phyloP scores from a whole-genome alignment of 2,329 filamentous ascomycete genomes.

The Penicillium fuscoglaucum region DNA sequence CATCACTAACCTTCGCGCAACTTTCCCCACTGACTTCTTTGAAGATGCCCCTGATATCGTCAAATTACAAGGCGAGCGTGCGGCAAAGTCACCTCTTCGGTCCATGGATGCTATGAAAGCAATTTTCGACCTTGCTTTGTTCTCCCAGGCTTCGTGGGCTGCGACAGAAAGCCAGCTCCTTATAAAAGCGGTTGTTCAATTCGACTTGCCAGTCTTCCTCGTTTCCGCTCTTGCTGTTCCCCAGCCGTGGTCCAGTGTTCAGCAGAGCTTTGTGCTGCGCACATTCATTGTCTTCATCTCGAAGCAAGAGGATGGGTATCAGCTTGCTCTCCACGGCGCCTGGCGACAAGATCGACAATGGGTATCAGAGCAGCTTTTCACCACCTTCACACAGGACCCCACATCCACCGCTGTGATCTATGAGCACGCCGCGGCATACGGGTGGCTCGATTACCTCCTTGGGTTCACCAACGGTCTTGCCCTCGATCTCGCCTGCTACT shows the following conservation, averaged over 20 bases:
- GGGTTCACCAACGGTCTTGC: slow-evolving; percentile 79
- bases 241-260: slow-evolving; percentile 51
- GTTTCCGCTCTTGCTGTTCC: slow-evolving; percentile 51
- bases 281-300: slow-evolving; percentile 78
- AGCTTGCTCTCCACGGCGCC: slow-evolving; percentile 86
- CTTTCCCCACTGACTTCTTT: slow-evolving; percentile 69
- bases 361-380: slow-evolving; percentile 77
- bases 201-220: slow-evolving; percentile 52
- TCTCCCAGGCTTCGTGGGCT: slow-evolving; percentile 58
- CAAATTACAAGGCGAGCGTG: slow-evolving; percentile 61
- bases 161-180: slow-evolving; percentile 57
- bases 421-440: slow-evolving; percentile 76
- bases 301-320: slow-evolving; percentile 73
- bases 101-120: slow-evolving; percentile 79
- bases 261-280: slow-evolving; percentile 51
- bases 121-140: slow-evolving; percentile 63
- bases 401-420: slow-evolving; percentile 69
- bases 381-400: slow-evolving; percentile 69
- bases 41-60: slow-evolving; percentile 60
- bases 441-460: slow-evolving; percentile 80
- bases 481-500: slow-evolving; percentile 80
- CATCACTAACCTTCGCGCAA: slow-evolving; percentile 76
- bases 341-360: slow-evolving; percentile 90
- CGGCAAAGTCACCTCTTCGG: slow-evolving; percentile 80
- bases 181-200: slow-evolving; percentile 61